Evolutionary conservation across 148 eudicot genomes (phyloP).

Genomic region (Rhododendron henanense): DNA sequence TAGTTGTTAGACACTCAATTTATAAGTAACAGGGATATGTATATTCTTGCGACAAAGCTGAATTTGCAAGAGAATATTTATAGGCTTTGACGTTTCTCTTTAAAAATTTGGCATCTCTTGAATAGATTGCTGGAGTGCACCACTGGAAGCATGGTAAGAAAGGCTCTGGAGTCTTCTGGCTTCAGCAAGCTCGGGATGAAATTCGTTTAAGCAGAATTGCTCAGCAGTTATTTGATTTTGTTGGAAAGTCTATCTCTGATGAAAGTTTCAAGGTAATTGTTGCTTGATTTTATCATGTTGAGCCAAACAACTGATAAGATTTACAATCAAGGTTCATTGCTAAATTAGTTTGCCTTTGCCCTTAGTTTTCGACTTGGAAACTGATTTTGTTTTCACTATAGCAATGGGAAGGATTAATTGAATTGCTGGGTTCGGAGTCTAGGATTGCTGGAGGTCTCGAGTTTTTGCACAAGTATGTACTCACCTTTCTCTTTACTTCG

Average conservation of each 20-base stretch:
- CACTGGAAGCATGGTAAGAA: conserved; percentile 98
- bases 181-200: conserved; percentile 98
- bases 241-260: conserved; percentile 84
- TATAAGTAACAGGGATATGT: neutral
- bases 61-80: neutral
- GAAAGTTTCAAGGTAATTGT: conserved; percentile 80
- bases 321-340: conserved; percentile 3
- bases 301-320: neutral
- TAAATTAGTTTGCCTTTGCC: neutral
- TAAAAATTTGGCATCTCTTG: neutral
- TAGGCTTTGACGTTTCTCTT: neutral
- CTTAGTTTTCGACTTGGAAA: neutral
- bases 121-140: conserved; percentile 86
- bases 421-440: conserved; percentile 75
- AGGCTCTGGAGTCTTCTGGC: conserved; percentile 94
- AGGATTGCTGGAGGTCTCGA: conserved; percentile 92
- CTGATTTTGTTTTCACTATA: conserved; percentile 27
- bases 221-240: conserved; percentile 82
- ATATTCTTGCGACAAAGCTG: neutral
- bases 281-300: neutral
- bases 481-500: neutral
- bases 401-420: conserved; percentile 98
- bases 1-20: neutral
- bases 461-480: conserved; percentile 74
- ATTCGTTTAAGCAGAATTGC: conserved; percentile 79